A percentile compares a stretch with the other conserved stretches of the same genome.
These are phyloP conservation scores for Bipolaris zeicola DNA, from an alignment of 2,329 filamentous ascomycete genomes.

Conservation along the genomic window DNA sequence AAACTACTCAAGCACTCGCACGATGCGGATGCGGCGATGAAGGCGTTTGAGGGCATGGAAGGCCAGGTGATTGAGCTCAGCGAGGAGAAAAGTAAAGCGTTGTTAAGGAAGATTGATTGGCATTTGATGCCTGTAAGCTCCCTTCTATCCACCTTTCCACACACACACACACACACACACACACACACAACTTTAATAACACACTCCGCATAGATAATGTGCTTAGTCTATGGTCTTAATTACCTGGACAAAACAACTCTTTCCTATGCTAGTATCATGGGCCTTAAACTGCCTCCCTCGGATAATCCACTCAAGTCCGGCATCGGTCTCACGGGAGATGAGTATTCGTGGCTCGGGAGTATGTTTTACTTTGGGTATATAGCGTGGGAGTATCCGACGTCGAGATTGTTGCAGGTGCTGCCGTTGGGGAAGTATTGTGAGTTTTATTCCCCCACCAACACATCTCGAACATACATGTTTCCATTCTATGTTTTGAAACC, in stretches of 20 bases:
- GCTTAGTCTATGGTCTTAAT: conserved; percentile 63
- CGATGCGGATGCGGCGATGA: conserved; percentile 66
- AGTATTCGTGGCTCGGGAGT: conserved; percentile 59
- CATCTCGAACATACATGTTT: too few relatives aligned
- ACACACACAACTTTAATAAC: background rate
- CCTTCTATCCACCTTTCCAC: background rate
- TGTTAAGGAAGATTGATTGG: conserved; percentile 67
- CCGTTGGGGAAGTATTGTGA: conserved; percentile 68
- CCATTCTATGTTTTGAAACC: background rate
- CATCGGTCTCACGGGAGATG: conserved; percentile 53
- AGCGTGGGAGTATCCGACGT: conserved; percentile 70
- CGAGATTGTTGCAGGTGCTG: conserved; percentile 65
- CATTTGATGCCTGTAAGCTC: conserved; percentile 60
- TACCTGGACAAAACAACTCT: conserved; percentile 66
- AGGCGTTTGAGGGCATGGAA: conserved; percentile 57
- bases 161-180: too few relatives aligned
- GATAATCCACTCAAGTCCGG: conserved; percentile 45
- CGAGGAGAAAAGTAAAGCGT: conserved; percentile 62
- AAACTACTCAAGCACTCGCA: conserved; percentile 56
- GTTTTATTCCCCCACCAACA: too few relatives aligned
- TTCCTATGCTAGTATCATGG: conserved; percentile 59
- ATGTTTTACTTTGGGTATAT: conserved; percentile 62
- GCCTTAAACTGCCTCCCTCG: conserved; percentile 47
- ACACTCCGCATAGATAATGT: conserved; percentile 54
- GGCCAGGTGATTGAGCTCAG: conserved; percentile 61